Evolutionary conservation across 148 eudicot genomes (phyloP).

Genomic region (Chenopodium suecicum): DNA sequence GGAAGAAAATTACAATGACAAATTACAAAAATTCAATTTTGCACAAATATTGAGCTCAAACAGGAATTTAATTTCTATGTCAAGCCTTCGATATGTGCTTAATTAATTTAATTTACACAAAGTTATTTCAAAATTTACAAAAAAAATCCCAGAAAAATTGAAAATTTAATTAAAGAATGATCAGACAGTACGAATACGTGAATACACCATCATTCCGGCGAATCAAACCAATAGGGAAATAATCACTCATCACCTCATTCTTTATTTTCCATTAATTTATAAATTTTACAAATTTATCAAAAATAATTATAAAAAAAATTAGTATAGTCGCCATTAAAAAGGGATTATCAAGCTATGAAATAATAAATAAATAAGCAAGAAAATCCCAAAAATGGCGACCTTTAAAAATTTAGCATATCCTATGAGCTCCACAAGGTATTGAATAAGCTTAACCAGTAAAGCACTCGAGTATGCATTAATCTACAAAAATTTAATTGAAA

Average conservation of each 20-base stretch:
- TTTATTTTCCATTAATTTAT: background rate
- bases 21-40: slow-evolving; percentile 18
- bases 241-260: slow-evolving; percentile 16
- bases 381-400: slow-evolving; percentile 4
- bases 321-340: slow-evolving; percentile 12
- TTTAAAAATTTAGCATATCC: slow-evolving; percentile 4
- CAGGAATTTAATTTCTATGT: slow-evolving; percentile 16
- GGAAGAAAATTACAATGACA: slow-evolving; percentile 21
- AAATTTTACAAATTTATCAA: too few species aligned
- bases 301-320: background rate
- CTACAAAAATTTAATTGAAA: background rate
- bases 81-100: slow-evolving; percentile 53
- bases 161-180: slow-evolving; percentile 26
- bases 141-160: background rate
- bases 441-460: background rate
- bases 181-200: slow-evolving; percentile 53
- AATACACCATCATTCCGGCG: slow-evolving; percentile 28
- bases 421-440: slow-evolving; percentile 20
- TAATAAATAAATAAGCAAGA: background rate
- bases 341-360: background rate
- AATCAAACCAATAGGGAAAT: slow-evolving; percentile 18
- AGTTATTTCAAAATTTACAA: too few species aligned
- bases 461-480: slow-evolving; percentile 13
- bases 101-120: too few species aligned
- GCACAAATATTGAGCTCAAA: slow-evolving; percentile 45